Base-by-base conservation (phyloP, 306 rosid genomes). In the Quillaja saponaria region DNA sequence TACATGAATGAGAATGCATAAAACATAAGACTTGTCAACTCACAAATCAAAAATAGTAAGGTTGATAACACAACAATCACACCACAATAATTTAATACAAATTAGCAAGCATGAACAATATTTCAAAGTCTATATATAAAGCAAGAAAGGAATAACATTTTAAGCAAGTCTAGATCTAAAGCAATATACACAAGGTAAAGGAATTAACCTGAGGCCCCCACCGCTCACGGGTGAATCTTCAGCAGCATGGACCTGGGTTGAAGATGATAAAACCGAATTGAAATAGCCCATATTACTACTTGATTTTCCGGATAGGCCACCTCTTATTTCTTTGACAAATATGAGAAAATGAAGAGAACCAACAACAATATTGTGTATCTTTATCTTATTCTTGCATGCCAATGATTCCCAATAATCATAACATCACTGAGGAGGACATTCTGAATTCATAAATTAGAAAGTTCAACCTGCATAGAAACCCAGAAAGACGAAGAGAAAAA, bases 191-290 rank as follows among this genome's bases (percentile, higher is more conserved):
- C 11, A 67, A 49, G 66, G 4, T 14, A 40, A 55, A 47, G 35
- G 65, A 52, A 19, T 21, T 46, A 60, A 91, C 97, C 97, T 91
- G 79, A 78, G 82, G 68, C 96, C 97, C 0, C 96, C 96, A 12
- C 97, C 96, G 85, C 83, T 87, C 4, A 75, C 95, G 17, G 94
- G 89, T 13, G 87, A 80, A 35, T 87, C 91, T 41, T 82, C 90
- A 18, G 80, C 64, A 55, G 83, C 74, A 72, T 74, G 84, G 79
- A 84, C 80, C 73, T 84, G 96, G 75, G 62, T 82, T 37, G 95
- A 77, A 71, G 96, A 71, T 51, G 97, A 55, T 56, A 85, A 69
- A 61, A 78, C 90, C 6, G 95, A 75, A 85, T 88, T 82, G 78
- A 88, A 82, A 88, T 85, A 87, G 10, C 96, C 96, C 97, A 90